These are phyloP conservation scores for Penicillium sp. DNA, from an alignment of 2,329 filamentous ascomycete genomes.

Conservation along the genomic window DNA sequence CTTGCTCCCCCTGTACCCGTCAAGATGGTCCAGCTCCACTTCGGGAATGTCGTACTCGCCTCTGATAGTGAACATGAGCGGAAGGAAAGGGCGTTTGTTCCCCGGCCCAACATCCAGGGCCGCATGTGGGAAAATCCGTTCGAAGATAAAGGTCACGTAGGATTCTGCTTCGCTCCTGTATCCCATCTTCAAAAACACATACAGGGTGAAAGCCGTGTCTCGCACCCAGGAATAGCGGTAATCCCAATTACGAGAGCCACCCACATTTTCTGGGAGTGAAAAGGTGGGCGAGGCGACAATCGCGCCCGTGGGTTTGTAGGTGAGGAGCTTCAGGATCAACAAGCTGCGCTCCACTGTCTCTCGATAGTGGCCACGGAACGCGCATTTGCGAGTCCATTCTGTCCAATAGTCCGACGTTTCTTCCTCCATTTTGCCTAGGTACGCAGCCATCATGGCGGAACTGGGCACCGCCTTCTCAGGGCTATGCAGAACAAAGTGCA, in stretches of 20 bases:
- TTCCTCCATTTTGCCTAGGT: constrained; percentile 64
- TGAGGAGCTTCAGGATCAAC: constrained; percentile 73
- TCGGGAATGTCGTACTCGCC: constrained; percentile 75
- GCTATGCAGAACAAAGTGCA: constrained; percentile 68
- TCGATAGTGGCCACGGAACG: constrained; percentile 70
- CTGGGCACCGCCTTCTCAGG: constrained; percentile 60
- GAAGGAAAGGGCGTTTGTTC: constrained; percentile 55
- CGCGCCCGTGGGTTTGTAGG: constrained; percentile 74
- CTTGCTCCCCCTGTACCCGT: constrained; percentile 68
- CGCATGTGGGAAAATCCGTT: constrained; percentile 55
- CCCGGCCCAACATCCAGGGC: constrained; percentile 59
- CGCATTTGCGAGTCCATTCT: constrained; percentile 69
- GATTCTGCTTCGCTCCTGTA: constrained; percentile 74
- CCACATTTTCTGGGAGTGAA: constrained; percentile 72
- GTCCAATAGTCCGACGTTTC: constrained; percentile 72
- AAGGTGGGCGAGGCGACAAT: constrained; percentile 77
- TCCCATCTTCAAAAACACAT: constrained; percentile 71
- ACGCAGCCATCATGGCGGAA: constrained; percentile 56
- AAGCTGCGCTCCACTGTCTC: constrained; percentile 70
- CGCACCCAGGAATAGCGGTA: constrained; percentile 69
- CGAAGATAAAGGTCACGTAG: constrained; percentile 76
- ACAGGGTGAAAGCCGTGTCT: constrained; percentile 75
- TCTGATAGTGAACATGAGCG: constrained; percentile 79
- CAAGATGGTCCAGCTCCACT: constrained; percentile 65
- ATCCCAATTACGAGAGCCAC: constrained; percentile 58